Conservation (phyloP, 1,284 basidiomycete species). For the Moesziomyces aphidis region DNA sequence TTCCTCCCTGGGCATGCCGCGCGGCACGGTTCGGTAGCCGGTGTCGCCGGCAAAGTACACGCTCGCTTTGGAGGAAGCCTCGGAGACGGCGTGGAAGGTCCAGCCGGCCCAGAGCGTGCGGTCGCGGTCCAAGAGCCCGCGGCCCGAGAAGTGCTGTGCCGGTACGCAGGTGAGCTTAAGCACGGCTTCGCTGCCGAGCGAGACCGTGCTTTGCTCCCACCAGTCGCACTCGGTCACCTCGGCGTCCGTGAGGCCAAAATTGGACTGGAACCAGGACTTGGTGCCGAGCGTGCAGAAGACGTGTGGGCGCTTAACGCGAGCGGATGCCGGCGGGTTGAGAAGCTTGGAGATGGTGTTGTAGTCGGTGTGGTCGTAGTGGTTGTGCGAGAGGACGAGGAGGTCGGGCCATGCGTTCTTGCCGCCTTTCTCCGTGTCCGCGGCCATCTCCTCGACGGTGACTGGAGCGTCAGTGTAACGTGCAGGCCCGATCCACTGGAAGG, state of each 20-base stretch:
- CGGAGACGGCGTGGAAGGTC: conserved; percentile 36
- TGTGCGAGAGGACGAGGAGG: conserved; percentile 53
- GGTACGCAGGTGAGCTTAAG: conserved; percentile 53
- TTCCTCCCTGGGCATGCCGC: conserved; percentile 36
- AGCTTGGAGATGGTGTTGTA: conserved; percentile 49
- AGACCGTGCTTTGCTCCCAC: conserved; percentile 51
- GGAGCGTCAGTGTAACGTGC: conserved; percentile 50
- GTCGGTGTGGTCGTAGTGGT: conserved; percentile 61
- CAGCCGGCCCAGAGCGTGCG: conserved; percentile 58
- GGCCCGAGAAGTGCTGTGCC: conserved; percentile 55
- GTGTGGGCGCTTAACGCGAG: conserved; percentile 35
- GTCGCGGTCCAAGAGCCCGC: conserved; percentile 39
- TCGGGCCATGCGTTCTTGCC: conserved; percentile 52
- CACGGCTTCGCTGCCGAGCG: conserved; percentile 9
- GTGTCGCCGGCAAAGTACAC: conserved; percentile 60
- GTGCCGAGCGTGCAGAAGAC: conserved; percentile 56
- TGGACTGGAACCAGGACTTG: conserved; percentile 46
- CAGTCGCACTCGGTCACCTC: conserved; percentile 58
- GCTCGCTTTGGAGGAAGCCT: conserved; percentile 22
- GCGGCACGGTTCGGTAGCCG: conserved; percentile 46
- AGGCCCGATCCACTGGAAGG: conserved; percentile 56
- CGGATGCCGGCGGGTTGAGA: conserved; percentile 16
- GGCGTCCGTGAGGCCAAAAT: conserved; percentile 32
- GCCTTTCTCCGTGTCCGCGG: conserved; percentile 13
- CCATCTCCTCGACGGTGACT: conserved; percentile 48